Conservation (phyloP, 176 grass and related monocot genomes). For the Triticum urartu region DNA sequence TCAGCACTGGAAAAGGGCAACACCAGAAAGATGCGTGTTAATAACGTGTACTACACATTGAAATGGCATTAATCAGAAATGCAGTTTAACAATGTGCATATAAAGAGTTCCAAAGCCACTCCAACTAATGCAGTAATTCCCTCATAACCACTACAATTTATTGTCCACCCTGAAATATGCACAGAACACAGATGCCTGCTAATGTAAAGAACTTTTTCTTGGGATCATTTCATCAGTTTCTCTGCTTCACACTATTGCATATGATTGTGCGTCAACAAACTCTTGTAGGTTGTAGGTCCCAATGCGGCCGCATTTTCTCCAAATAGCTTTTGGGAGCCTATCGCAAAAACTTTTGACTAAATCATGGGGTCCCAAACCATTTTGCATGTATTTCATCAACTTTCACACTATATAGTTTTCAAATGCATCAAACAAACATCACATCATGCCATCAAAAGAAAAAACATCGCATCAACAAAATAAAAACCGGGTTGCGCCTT, state of each 20-base stretch:
- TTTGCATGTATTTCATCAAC: neutral
- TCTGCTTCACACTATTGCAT: neutral
- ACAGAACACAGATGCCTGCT: neutral
- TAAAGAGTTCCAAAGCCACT: neutral
- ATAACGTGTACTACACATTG: neutral
- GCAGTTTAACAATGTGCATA: neutral
- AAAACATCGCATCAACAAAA: neutral
- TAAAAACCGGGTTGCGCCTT: neutral
- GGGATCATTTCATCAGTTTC: neutral
- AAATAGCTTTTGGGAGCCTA: neutral
- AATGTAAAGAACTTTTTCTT: neutral
- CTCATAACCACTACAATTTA: neutral
- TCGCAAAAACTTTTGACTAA: neutral
- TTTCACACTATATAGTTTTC: neutral
- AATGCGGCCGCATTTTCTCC: neutral
- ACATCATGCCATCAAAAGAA: neutral
- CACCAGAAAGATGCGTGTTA: neutral
- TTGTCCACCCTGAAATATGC: neutral
- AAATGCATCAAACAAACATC: constrained; percentile 5
- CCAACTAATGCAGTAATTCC: neutral
- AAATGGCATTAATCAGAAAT: neutral
- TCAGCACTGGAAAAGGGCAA: constrained; percentile 57
- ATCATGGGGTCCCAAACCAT: neutral
- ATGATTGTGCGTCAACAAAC: neutral
- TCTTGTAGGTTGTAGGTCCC: neutral